phyloP scores from a whole-genome alignment of 2,329 filamentous ascomycete genomes.

The Fusarium mangiferae region DNA sequence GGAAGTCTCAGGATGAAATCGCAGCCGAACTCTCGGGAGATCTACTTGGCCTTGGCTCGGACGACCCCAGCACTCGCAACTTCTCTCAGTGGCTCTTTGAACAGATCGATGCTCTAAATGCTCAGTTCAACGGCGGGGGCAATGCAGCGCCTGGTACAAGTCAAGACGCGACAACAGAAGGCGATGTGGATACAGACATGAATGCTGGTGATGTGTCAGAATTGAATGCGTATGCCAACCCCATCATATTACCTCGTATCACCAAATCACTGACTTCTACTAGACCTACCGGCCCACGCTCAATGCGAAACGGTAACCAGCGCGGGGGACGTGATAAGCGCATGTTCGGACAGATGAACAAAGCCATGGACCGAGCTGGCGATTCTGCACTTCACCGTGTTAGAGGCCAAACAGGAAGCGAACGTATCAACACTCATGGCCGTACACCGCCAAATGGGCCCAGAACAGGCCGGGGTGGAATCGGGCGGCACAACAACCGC shows the following conservation, averaged over 20 bases:
- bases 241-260: neutral
- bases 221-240: conserved; percentile 66
- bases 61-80: conserved; percentile 82
- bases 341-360: conserved; percentile 86
- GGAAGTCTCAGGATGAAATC: conserved; percentile 91
- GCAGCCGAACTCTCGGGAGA: conserved; percentile 88
- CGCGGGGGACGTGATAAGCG: conserved; percentile 77
- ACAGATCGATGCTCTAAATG: conserved; percentile 76
- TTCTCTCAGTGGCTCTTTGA: conserved; percentile 96
- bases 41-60: conserved; percentile 81
- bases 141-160: conserved; percentile 47
- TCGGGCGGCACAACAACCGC: conserved; percentile 62
- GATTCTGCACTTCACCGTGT: conserved; percentile 86
- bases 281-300: conserved; percentile 93
- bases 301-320: conserved; percentile 80
- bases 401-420: conserved; percentile 75
- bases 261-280: conserved; percentile 52
- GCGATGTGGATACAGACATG: conserved; percentile 78
- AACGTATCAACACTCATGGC: conserved; percentile 82
- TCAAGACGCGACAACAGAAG: conserved; percentile 49
- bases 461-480: conserved; percentile 63
- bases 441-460: conserved; percentile 79
- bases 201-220: conserved; percentile 63
- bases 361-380: conserved; percentile 79
- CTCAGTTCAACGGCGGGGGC: conserved; percentile 66